Evolutionary conservation across 1,139 yeast genomes (phyloP), one percentile per base, ranked within the genome.

Genomic region (Pichia sp.): DNA sequence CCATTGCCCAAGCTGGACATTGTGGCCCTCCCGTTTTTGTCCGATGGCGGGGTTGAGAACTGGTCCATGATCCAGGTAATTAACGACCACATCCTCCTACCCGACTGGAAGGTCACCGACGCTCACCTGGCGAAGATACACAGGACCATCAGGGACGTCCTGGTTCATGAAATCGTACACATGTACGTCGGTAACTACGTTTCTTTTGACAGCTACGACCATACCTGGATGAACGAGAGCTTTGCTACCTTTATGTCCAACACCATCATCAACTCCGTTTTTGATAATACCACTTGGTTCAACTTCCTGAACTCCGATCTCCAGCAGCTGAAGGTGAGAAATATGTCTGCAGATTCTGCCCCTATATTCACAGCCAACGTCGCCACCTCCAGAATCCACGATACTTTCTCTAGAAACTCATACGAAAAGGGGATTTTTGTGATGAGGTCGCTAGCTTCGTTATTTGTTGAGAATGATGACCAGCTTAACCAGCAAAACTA

Each of bases 41-140:
- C 82, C 38, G 92, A 86, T 67, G 87, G 88, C 56, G 93, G 88
- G 4, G 87, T 85, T 84, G 95, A 87, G 66, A 85, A 86, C 64
- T 84, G 87, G 81, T 87, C 89, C 3, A 70, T 85, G 71, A 75
- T 86, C 38, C 79, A 85, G 2, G 75, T 85, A 8, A 77, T 83
- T 56, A 76, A 80, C 50, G 74, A 75, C 49, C 84, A 80, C 59
- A 64, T 84, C 11, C 67, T 83, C 19, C 59, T 79, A 11, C 70
- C 75, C 1, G 71, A 71, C 31, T 65, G 67, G 38, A 59, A 66
- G 1, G 58, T 64, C 4, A 51, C 64, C 10, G 55, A 55, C 10
- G 45, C 57, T 6, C 54, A 59, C 19, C 47, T 67, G 23, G 15
- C 16, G 8, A 53, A 54, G 10, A 55, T 61, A 11, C 67, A 67